Evolutionary conservation across 2,329 filamentous ascomycete genomes (phyloP), one percentile per base, ranked within the genome.

Genomic region (Monosporascus sp.): DNA sequence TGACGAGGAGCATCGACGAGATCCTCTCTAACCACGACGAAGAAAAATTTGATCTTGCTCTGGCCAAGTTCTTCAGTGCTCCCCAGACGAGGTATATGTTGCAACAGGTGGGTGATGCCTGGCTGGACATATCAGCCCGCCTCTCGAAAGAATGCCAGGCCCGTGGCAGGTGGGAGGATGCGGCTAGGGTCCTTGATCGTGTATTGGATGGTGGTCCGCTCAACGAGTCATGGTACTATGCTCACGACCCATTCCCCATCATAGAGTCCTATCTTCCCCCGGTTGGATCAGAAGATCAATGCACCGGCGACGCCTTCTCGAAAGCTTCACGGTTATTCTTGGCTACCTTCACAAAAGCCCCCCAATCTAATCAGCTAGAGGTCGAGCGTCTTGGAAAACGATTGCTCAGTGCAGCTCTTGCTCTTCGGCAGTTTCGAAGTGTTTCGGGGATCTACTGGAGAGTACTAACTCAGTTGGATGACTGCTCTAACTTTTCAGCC

Each of bases 121-220:
- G 65, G 65, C 51, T 63, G n/a, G 47, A 53, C 3, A 24, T 68
- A 16, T 65, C 67, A 40, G 62, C 63, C 19, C 57, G 52, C 22
- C 64, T 77, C 6, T 71, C 65, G 45, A 62, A 55, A 19, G 60
- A 65, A 35, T 74, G 66, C 51, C 71, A 69, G 53, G 58, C 59
- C 24, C 49, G 54, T 14, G 64, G 60, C 7, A 61, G 59, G 49
- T 64, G 66, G 55, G 61, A 69, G 1, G 65, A 69, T 8, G 72
- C 72, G 1, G 58, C 60, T 27, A 56, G 55, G 3, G 59, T 75
- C 4, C 58, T 76, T 5, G 51, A 38, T 24, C 48, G 56, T 5
- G 61, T 68, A 6, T 40, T 71, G 5, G 45, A 47, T 3, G 52
- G 59, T 14, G 66, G 65, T 1, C 55, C 63, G 5, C 49, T 75